Conservation (phyloP, 2,329 filamentous ascomycete species). For the Bisporella sp. region DNA sequence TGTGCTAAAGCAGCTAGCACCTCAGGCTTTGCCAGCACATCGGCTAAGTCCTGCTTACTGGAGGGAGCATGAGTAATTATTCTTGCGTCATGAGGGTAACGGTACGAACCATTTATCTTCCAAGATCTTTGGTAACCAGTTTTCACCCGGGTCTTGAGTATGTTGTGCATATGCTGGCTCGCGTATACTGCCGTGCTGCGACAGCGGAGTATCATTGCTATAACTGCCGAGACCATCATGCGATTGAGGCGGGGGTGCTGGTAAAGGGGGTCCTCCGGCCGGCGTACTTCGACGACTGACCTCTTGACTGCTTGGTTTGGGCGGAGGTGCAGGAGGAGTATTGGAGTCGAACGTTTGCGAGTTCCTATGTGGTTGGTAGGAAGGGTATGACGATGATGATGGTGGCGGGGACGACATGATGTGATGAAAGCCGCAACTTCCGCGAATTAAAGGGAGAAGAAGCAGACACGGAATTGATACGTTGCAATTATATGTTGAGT, state of each 20-base stretch:
- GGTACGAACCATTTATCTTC: constrained; percentile 71
- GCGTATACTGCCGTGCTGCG: constrained; percentile 14
- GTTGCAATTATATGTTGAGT: neutral
- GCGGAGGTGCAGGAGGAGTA: constrained; percentile 61
- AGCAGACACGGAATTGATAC: neutral
- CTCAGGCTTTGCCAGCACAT: constrained; percentile 55
- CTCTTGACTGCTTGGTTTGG: constrained; percentile 65
- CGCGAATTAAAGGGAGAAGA: no score
- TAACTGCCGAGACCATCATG: constrained; percentile 15
- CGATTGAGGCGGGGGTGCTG: constrained; percentile 19
- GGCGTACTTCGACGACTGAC: constrained; percentile 61
- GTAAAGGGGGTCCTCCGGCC: constrained; percentile 29
- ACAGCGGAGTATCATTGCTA: constrained; percentile 11
- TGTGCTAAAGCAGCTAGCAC: constrained; percentile 72
- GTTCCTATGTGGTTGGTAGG: constrained; percentile 18
- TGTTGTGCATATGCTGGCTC: constrained; percentile 28
- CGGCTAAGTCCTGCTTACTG: constrained; percentile 73
- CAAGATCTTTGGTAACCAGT: constrained; percentile 72
- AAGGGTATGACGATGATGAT: constrained; percentile 16
- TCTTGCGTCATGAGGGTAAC: constrained; percentile 4
- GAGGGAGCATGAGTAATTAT: constrained; percentile 1
- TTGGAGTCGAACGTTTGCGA: constrained; percentile 37
- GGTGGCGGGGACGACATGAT: constrained; percentile 16
- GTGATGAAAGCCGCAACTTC: neutral
- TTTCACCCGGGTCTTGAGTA: constrained; percentile 54